Evolutionary conservation across 2,329 filamentous ascomycete species (phyloP).

Genomic region (Pseudophaeomoniella oleicola): DNA sequence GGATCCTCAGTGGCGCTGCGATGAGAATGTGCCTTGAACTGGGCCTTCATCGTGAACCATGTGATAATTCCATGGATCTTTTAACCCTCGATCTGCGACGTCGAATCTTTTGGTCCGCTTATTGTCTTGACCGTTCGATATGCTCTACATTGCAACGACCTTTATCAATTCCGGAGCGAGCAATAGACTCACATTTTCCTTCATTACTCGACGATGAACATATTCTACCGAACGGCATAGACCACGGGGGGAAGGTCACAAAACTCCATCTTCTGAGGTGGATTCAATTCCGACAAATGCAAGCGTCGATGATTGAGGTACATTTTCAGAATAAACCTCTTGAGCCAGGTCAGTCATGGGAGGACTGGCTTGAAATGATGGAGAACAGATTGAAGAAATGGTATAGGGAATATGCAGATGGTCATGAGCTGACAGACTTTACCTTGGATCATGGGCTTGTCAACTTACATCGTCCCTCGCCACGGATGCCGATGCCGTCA

Average conservation of each 20-base stretch:
- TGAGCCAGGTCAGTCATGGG: slow-evolving; percentile 12
- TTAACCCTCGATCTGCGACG: slow-evolving; percentile 13
- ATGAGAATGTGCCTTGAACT: slow-evolving; percentile 15
- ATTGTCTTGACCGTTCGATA: slow-evolving; percentile 14
- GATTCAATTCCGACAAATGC: slow-evolving; percentile 12
- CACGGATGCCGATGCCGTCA: slow-evolving; percentile 11
- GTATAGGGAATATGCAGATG: slow-evolving; percentile 13
- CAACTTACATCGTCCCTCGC: slow-evolving; percentile 14
- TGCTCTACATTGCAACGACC: slow-evolving; percentile 15
- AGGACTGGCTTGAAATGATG: slow-evolving; percentile 14
- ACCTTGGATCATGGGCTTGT: slow-evolving; percentile 12
- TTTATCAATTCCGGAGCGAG: slow-evolving; percentile 14
- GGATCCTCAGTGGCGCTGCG: slow-evolving; percentile 14
- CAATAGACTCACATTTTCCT: slow-evolving; percentile 13
- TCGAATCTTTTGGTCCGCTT: slow-evolving; percentile 14
- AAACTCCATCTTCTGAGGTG: slow-evolving; percentile 12
- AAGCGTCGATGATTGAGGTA: slow-evolving; percentile 15
- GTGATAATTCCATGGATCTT: slow-evolving; percentile 10
- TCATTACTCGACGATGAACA: slow-evolving; percentile 12
- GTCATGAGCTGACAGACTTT: slow-evolving; percentile 12
- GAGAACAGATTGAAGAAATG: slow-evolving; percentile 12
- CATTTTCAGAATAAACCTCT: slow-evolving; percentile 14
- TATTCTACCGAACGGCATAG: slow-evolving; percentile 12
- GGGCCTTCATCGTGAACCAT: slow-evolving; percentile 13
- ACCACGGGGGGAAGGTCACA: slow-evolving; percentile 11